Evolutionary conservation across 495 filamentous ascomycete species (phyloP), one percentile per base, ranked within the genome.

Genomic region (Penicillium maclennaniae): DNA sequence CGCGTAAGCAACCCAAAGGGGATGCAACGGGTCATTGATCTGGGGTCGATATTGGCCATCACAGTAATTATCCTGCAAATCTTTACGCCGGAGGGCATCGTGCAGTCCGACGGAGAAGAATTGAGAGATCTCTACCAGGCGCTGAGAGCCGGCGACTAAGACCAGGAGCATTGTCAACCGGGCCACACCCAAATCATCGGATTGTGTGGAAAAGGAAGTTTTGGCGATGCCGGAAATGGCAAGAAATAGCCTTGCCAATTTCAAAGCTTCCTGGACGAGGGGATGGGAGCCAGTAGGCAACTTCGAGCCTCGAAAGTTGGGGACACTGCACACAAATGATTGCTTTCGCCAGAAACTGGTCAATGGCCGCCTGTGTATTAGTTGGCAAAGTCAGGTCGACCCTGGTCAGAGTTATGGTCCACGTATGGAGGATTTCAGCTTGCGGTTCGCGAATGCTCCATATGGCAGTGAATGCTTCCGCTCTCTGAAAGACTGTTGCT

Each of bases 1-100:
- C 7, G 53, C 59, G 6, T 31, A 25, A 3, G 62, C 56, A n/a
- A 53, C 37, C 47, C 53, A 58, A 12, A 53, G 23, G 10, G 48
- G 45, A 56, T 31, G 43, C 6, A 39, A 9, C 15, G 7, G 21
- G 14, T 21, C 40, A 12, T 19, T 7, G 3, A 10, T 17, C 16
- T 31, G 19, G 1, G 16, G 34, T 23, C 8, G 19, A 46, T 41
- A 9, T 23, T 47, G 39, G 14, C 20, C 14, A 19, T 20, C 19
- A 15, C 15, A 21, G 10, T 23, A 40, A 20, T 19, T 46, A 25
- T 37, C 31, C 19, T 53, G 34, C 7, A 28, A 2, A 23, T 28
- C 37, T 36, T 45, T 41, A 23, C 43, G 50, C 1, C 50, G 42
- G 3, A 53, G 25, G 2, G 43, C 43, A 14, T 53, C 50, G 25